Evolutionary conservation across 768 basidiomycete species (phyloP).

Genomic region (Coprinopsis sp.): DNA sequence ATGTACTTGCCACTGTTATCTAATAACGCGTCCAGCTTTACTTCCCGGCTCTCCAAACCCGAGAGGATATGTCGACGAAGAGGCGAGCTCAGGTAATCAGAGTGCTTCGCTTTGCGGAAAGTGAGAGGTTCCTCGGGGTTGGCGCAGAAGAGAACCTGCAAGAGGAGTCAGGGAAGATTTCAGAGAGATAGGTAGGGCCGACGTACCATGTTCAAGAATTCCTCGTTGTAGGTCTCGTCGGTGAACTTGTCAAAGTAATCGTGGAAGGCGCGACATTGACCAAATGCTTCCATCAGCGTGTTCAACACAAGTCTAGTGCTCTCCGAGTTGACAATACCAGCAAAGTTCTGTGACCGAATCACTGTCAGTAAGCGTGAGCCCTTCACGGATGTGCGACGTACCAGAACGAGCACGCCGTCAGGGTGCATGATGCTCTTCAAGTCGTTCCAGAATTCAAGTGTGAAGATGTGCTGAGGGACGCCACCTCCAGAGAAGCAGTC

Average conservation of each 20-base stretch:
- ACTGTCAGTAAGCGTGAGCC: not conserved
- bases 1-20: conserved; percentile 44
- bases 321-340: conserved; percentile 59
- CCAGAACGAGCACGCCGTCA: conserved; percentile 78
- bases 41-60: conserved; percentile 47
- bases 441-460: conserved; percentile 76
- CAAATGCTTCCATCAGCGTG: conserved; percentile 70
- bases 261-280: conserved; percentile 78
- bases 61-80: conserved; percentile 59
- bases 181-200: not conserved
- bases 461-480: conserved; percentile 84
- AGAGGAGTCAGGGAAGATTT: not conserved
- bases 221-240: conserved; percentile 42
- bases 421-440: conserved; percentile 58
- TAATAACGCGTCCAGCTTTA: conserved; percentile 41
- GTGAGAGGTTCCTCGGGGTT: conserved; percentile 45
- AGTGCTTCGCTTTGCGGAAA: conserved; percentile 50
- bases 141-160: conserved; percentile 82
- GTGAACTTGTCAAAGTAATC: conserved; percentile 49
- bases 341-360: conserved; percentile 65
- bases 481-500: conserved; percentile 94
- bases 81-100: conserved; percentile 66
- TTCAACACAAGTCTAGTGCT: conserved; percentile 61
- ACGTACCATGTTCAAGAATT: conserved; percentile 73
- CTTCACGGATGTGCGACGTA: conserved; percentile 33